Percentiles rank a stretch among this genome's conserved stretches.
These are phyloP conservation scores for Beauveria rudraprayagi DNA, from an alignment of 2,329 filamentous ascomycete species.

Conservation along the genomic window DNA sequence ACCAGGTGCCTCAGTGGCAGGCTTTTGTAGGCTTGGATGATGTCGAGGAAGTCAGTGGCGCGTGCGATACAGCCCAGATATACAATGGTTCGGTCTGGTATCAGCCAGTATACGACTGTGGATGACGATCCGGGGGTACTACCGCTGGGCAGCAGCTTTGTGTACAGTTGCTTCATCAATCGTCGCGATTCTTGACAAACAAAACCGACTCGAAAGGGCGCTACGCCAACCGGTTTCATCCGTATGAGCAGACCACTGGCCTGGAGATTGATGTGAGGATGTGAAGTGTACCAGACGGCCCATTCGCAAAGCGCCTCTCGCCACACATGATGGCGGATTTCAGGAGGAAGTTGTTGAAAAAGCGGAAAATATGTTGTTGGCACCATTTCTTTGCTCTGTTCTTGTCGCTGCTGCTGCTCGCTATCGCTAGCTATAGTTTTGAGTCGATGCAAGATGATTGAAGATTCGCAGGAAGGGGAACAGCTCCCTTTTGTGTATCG, in stretches of 20 bases:
- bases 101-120: slow-evolving; percentile 4
- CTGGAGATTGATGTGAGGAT: slow-evolving; percentile 9
- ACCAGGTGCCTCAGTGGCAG: slow-evolving; percentile 5
- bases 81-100: slow-evolving; percentile 2
- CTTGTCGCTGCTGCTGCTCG: background rate
- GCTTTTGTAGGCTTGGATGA: slow-evolving; percentile 2
- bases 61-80: slow-evolving; percentile 9
- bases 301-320: slow-evolving; percentile 4
- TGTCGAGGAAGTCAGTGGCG: slow-evolving; percentile 9
- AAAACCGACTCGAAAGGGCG: background rate
- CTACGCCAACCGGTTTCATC: slow-evolving; percentile 3
- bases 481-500: background rate
- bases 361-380: background rate
- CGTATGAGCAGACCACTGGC: slow-evolving; percentile 1
- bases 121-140: background rate
- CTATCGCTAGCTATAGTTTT: background rate
- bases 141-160: background rate
- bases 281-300: slow-evolving; percentile 8
- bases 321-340: slow-evolving; percentile 4
- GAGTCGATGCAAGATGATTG: background rate
- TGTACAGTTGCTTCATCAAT: slow-evolving; percentile 1
- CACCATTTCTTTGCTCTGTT: background rate
- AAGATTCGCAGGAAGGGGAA: background rate
- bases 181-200: slow-evolving; percentile 7
- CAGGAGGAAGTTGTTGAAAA: background rate